Base-by-base conservation (phyloP, 805 yeast species). In the Candida chauliodis region DNA sequence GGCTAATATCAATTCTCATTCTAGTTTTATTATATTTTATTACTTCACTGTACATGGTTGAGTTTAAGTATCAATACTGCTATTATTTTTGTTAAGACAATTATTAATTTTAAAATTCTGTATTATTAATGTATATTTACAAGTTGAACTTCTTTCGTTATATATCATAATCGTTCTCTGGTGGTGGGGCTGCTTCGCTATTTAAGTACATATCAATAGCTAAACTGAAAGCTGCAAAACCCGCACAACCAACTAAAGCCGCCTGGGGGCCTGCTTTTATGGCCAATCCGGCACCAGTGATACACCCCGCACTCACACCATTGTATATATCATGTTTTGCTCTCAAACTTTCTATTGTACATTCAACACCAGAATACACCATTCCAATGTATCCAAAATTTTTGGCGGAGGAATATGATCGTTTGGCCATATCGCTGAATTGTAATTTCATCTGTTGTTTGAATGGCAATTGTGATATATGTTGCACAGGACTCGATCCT, bases 221-320 rank as follows among this genome's bases (percentile, higher is more conserved):
- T 3, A 88, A 81, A 40, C 95, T 83, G 59, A 93, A 93, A 6
- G 93, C 95, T 2, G 98, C 97, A 67, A 93, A 93, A 7, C 97
- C 99, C 19, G 95, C 96, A 71, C 98, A 93, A 1, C 99, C 99
- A 42, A 90, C 58, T 18, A 80, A 51, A 0, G 96, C 93, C 20
- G 95, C 95, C 51, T 82, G 89, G 1, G 99, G 99, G 1, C 99
- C 99, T 34, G 93, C 79, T 56, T 84, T 87, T 49, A 85, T 75
- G 2, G 97, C 95, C 37, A 93, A 73, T 0, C 96, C 97, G 23
- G 96, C 99, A 30, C 99, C 99, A 1, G 99, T 93, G 25, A 91
- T 69, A 63, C 97, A 93, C 2, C 99, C 99, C 3, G 98, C 98
- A 30, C 78, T 73, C 2, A 87, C 78, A 31, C 97, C 96, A 57